Evolutionary conservation across 495 filamentous ascomycete genomes (phyloP), one percentile per base, ranked within the genome.

Genomic region (Choiromyces venosus): DNA sequence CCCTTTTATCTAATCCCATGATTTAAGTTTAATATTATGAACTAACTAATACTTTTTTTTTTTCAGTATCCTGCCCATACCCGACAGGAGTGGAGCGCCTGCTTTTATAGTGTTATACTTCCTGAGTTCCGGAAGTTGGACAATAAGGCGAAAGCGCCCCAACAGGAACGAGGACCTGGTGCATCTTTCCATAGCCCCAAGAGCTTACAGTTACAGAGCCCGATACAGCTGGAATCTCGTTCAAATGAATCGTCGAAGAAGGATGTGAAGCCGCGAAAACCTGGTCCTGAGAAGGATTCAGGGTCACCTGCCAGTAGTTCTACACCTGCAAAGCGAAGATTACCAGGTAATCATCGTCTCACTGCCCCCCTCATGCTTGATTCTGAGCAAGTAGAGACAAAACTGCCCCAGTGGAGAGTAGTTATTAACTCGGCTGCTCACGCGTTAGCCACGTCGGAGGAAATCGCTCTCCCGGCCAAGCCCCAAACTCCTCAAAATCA

Each of bases 81-180:
- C 19, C 40, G 69, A 9, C 40, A 65, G 37, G 65, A 76, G 65
- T 79, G 69, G 77, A 68, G 14, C 10, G 38, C 36, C 39, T 52
- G 37, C 46, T 79, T 79, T 36, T 65, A 25, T 8, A 38, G 36
- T 14, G 64, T 72, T 44, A 65, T 79, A 29, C 76, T 79, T 7
- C 76, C 77, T 18, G 71, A 39, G 29, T 42, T 75, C 52, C 52
- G 52, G 52, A 61, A 61, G 25, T 61, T 16, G 12, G 52, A 61
- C 12, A 61, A 33, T 61, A 61, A 7, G 52, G 25, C 25, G 10
- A 61, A 29, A 29, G 25, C 18, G 52, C 12, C 10, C 52, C 25
- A 61, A 33, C 25, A 61, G 25, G 52, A 61, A 1, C 52, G 25
- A 33, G 52, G 52, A 14, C 12, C 52, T 4, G 25, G 10, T 29